Evolutionary conservation across 192 early-diverging fungal genomes (phyloP).

Genomic region (Funneliformis mosseae): DNA sequence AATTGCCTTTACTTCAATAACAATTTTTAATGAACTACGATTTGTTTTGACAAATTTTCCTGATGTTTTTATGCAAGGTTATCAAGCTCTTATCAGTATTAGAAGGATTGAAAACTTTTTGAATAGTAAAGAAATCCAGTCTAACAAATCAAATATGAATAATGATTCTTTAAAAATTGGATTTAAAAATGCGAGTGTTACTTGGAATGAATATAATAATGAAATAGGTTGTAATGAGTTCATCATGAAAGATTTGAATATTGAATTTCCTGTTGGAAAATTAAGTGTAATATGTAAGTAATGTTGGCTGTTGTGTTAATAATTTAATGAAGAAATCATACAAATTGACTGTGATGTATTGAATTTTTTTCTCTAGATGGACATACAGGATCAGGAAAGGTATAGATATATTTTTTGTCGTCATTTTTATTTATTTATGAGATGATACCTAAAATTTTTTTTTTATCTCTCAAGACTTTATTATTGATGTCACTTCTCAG

Average conservation of each 20-base stretch:
- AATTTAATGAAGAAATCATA: constrained; percentile 16
- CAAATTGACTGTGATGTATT: neutral
- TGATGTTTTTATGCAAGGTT: constrained; percentile 53
- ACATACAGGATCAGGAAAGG: constrained; percentile 91
- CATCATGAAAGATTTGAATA: constrained; percentile 61
- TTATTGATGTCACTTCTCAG: constrained; percentile 74
- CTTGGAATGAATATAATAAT: constrained; percentile 40
- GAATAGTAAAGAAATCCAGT: constrained; percentile 58
- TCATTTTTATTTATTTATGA: constrained; percentile 26
- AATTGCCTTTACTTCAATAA: constrained; percentile 63
- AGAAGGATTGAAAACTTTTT: constrained; percentile 77
- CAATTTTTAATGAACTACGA: constrained; percentile 72
- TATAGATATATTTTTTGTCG: constrained; percentile 61
- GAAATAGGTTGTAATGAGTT: constrained; percentile 44
- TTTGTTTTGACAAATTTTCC: constrained; percentile 63
- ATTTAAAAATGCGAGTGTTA: constrained; percentile 54
- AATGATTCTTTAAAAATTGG: constrained; percentile 33
- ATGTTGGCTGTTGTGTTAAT: neutral
- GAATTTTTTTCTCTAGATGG: constrained; percentile 46
- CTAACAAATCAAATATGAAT: constrained; percentile 14
- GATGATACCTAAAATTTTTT: neutral
- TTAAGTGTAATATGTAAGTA: constrained; percentile 68
- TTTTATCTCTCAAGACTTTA: constrained; percentile 14
- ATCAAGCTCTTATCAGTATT: constrained; percentile 64
- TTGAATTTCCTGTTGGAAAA: constrained; percentile 70